Conservation (phyloP, 2,329 filamentous ascomycete genomes). For the Cladophialophora carrionii region DNA sequence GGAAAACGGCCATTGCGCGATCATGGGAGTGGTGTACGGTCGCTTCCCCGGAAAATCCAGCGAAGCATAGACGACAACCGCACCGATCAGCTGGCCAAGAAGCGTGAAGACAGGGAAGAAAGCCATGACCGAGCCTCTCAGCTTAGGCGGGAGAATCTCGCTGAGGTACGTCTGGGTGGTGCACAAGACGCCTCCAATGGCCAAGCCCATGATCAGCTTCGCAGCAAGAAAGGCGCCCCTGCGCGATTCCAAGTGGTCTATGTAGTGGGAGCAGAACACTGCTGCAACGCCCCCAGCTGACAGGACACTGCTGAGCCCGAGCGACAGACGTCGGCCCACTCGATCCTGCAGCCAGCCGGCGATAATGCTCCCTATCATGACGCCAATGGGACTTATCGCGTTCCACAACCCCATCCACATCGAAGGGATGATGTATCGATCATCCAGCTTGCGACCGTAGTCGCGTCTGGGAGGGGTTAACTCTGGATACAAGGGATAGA, state of each 20-base stretch:
- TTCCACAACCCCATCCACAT: conserved; percentile 54
- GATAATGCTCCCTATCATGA: conserved; percentile 45
- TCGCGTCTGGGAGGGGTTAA: conserved; percentile 33
- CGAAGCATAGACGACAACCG: conserved; percentile 46
- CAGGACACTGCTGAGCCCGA: conserved; percentile 46
- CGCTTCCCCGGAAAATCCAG: conserved; percentile 37
- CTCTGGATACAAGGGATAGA: not conserved
- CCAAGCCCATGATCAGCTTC: conserved; percentile 53
- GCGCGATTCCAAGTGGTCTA: conserved; percentile 39
- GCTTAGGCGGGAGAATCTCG: conserved; percentile 53
- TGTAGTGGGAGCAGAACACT: conserved; percentile 43
- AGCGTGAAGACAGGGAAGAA: conserved; percentile 57
- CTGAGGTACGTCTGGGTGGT: conserved; percentile 56
- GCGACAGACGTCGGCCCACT: conserved; percentile 45
- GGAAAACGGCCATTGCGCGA: conserved; percentile 48
- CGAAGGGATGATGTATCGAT: conserved; percentile 48
- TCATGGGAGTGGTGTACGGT: conserved; percentile 43
- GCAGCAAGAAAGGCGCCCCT: conserved; percentile 51
- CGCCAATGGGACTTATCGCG: conserved; percentile 46
- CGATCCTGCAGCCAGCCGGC: conserved; percentile 50
- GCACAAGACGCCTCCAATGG: conserved; percentile 52
- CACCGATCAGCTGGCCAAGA: conserved; percentile 54
- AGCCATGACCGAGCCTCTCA: conserved; percentile 55
- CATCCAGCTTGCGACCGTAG: conserved; percentile 43
- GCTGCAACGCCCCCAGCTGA: conserved; percentile 47